Evolutionary conservation across 768 basidiomycete genomes (phyloP), one percentile per base, ranked within the genome.

Genomic region (Trichaptum fuscoviolaceum): DNA sequence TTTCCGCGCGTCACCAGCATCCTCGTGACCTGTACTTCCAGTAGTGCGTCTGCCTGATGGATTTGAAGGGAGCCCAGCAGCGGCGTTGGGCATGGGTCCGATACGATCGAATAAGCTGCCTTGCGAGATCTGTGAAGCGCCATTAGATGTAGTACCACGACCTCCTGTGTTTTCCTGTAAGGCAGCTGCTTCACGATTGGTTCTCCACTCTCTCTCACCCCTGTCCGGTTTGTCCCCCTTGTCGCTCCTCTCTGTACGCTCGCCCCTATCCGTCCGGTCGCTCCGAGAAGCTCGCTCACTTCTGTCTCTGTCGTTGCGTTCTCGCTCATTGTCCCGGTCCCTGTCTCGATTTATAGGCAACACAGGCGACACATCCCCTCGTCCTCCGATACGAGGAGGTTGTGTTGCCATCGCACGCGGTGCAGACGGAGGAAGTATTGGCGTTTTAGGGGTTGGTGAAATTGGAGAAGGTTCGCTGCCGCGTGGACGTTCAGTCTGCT

Each of bases 371-470:
- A 85, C 84, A 18, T 72, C 70, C 73, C 84, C 87, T 63, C 69
- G 72, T 35, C 73, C 71, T 67, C 84, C 79, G 12, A 79, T 15
- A 34, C 59, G 71, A 30, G 75, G 67, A 60, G 86, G 84, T 58
- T 74, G 74, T 18, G 81, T 77, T 20, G 86, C 83, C 89, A 90
- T 90, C 2, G 88, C 87, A 69, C 90, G 82, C 8, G 90, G 90
- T 8, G 83, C 90, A 57, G 88, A 90, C 23, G 89, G 89, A 4
- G 86, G 85, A 57, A 77, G 83, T 10, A 87, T 80, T 34, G 27
- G 34, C 27, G 23, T 24, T 62, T 35, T 58, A 27, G 57, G 52
- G 35, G 24, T 23, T 12, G 36, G 63, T 63, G 34, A 25, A 8
- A 61, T 42, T n/a, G 57, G n/a, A 57, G 64, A 20, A 58, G 26